Percentiles rank a stretch among this genome's conserved stretches.
phyloP scores from a whole-genome alignment of 169 alveolate genomes.

The Plasmodium inui region DNA sequence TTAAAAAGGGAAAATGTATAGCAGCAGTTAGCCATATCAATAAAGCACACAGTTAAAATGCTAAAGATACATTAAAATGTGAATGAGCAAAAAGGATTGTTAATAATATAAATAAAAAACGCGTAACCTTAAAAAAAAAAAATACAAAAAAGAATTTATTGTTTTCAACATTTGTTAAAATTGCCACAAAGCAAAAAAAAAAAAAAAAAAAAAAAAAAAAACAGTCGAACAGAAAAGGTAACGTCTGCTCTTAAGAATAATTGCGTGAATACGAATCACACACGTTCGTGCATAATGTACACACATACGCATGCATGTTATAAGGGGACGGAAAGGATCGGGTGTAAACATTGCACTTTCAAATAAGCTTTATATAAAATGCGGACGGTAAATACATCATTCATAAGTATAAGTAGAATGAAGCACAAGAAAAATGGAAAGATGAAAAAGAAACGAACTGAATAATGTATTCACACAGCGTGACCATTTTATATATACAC shows the following conservation, averaged over 20 bases:
- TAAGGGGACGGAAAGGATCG: background rate
- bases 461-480: background rate
- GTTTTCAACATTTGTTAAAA: background rate
- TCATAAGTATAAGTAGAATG: background rate
- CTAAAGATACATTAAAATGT: background rate
- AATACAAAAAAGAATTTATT: background rate
- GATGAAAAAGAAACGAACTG: background rate
- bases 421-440: background rate
- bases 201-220: background rate
- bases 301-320: background rate
- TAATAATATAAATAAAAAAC: background rate
- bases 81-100: background rate
- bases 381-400: background rate
- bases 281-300: background rate
- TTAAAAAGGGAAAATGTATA: background rate
- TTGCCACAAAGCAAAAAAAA: background rate
- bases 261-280: background rate
- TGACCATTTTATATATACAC: background rate
- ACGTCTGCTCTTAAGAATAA: background rate
- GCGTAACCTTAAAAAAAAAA: slow-evolving; percentile 23
- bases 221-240: background rate
- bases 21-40: background rate
- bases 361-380: background rate
- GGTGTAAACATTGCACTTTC: background rate
- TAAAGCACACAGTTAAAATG: background rate